These are phyloP conservation scores for Globisporangium radiosum DNA, from an alignment of 352 stramenopile species.

Conservation along the genomic window DNA sequence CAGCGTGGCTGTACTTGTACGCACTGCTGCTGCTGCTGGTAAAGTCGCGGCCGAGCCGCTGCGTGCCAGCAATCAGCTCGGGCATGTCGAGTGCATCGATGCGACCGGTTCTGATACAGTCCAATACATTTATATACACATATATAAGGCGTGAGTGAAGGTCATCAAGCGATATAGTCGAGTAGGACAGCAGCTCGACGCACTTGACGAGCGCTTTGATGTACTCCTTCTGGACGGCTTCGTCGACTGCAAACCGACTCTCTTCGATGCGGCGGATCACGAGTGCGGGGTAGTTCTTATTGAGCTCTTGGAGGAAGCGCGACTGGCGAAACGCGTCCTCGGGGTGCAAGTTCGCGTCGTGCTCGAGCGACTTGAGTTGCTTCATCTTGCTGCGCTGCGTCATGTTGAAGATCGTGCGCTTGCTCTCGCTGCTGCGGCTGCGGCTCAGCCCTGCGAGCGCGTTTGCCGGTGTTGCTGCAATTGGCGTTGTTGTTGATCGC, in stretches of 20 bases:
- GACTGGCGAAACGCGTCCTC: constrained; percentile 73
- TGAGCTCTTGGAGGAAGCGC: constrained; percentile 83
- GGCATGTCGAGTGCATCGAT: constrained; percentile 75
- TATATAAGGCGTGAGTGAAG: background rate
- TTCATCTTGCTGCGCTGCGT: constrained; percentile 69
- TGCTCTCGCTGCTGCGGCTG: constrained; percentile 14
- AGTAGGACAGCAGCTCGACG: background rate
- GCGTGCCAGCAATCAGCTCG: constrained; percentile 33
- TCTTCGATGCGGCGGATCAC: constrained; percentile 83
- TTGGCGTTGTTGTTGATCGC: background rate
- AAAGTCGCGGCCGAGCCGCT: constrained; percentile 17
- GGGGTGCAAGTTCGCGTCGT: constrained; percentile 68
- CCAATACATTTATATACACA: background rate
- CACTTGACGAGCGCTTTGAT: constrained; percentile 87
- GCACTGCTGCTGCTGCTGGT: background rate
- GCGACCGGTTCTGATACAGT: constrained; percentile 42
- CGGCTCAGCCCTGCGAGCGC: constrained; percentile 1
- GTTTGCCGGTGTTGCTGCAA: background rate
- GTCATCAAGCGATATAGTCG: background rate
- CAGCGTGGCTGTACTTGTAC: constrained; percentile 2
- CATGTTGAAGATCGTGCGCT: constrained; percentile 77
- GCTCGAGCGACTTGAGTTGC: constrained; percentile 78
- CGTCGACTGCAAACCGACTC: constrained; percentile 73
- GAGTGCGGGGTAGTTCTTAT: constrained; percentile 79
- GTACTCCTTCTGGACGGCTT: constrained; percentile 83